Base-by-base conservation (phyloP, 129 eudicot species). In the Kitagawia praeruptora region DNA sequence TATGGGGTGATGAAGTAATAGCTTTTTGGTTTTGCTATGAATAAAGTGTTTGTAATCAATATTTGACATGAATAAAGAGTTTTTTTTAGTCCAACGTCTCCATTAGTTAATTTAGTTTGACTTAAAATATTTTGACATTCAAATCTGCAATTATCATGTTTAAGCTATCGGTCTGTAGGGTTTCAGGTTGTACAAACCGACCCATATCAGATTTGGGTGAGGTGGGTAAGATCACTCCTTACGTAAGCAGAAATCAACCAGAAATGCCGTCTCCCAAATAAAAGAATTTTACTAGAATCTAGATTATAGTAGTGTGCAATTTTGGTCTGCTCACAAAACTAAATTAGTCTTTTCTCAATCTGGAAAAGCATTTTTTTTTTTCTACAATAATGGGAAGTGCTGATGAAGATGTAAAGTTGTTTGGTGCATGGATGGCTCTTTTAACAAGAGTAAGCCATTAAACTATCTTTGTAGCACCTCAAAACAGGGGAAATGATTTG, bases 401-500 rank as follows among this genome's bases (percentile, higher is more conserved):
- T 51, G 58, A 51, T 51, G 19, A 51, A 51, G 58, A 51, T 12
- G 23, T 51, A 5, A 51, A 51, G n/a, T 51, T 51, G 58, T 51
- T 51, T 12, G 58, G 56, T 51, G 23, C 23, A 51, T 14, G 23
- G 70, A 53, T 21, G 82, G 74, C 56, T 3, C 56, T 15, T 51
- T 16, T 3, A 51, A 49, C 56, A 77, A 31, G 79, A 84, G 58
- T 48, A 77, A 34, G 82, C 75, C 71, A 66, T 40, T 39, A 73
- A 77, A 76, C 83, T 79, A 74, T 71, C 77, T 16, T 1, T 1
- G n/a, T 80, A 45, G 67, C 34, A 42, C 41, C 56, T 83, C 13
- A 61, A 45, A 49, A 2, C 28, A n/a, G 77, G 25, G 85, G 78
- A 18, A 74, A 31, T 13, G 82, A 83, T 37, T 67, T 83, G 12